These are phyloP conservation scores for Aspergillus tamarii DNA, from an alignment of 2,329 filamentous ascomycete genomes.

Conservation along the genomic window DNA sequence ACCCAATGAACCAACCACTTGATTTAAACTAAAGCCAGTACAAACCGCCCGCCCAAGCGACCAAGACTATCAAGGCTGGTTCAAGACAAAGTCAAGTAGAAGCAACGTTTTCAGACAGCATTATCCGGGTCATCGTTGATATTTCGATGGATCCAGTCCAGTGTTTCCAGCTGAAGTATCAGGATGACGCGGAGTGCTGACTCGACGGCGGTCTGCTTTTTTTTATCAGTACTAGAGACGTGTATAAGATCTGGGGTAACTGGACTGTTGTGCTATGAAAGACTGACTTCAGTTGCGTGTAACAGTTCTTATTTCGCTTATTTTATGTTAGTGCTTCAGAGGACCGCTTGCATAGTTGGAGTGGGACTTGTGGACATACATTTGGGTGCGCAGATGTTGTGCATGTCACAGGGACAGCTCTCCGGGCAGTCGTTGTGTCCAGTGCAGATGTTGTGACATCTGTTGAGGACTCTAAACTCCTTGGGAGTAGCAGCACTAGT, in stretches of 20 bases:
- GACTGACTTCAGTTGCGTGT: neutral
- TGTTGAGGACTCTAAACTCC: neutral
- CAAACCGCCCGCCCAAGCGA: neutral
- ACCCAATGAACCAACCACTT: neutral
- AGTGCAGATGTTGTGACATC: conserved; percentile 13
- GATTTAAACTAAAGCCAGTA: neutral
- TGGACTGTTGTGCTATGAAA: neutral
- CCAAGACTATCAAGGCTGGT: neutral
- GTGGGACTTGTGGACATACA: neutral
- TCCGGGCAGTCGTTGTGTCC: conserved; percentile 9
- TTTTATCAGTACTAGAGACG: neutral
- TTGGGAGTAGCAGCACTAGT: neutral
- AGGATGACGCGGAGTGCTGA: neutral
- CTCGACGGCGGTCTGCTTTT: neutral
- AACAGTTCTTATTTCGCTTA: neutral
- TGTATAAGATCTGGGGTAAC: neutral
- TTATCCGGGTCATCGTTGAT: neutral
- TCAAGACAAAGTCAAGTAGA: neutral
- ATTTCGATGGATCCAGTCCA: neutral
- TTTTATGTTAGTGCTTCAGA: neutral
- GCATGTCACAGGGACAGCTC: conserved; percentile 8
- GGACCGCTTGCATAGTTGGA: neutral
- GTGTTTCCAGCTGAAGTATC: neutral
- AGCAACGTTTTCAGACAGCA: neutral
- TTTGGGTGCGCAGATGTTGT: conserved; percentile 8